Evolutionary conservation across 2,329 filamentous ascomycete genomes (phyloP), one percentile per base, ranked within the genome.

Genomic region (Fusarium sp.): DNA sequence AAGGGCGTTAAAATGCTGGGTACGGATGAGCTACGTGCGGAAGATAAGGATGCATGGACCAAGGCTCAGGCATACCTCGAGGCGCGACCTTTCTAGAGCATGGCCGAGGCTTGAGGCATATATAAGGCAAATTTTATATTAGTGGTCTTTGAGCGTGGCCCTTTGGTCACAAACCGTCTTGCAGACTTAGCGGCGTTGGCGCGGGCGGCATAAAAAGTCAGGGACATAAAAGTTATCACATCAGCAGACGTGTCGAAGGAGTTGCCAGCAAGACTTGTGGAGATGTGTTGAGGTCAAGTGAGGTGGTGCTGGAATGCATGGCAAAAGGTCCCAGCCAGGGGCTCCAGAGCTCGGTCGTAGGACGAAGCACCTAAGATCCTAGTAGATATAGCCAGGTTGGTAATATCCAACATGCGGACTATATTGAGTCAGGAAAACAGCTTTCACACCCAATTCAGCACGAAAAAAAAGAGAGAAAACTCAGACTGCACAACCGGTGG

Each of bases 1-100:
- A 84, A 83, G 26, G 90, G 89, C 45, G 81, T 92, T n/a, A 85
- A 88, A 79, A 85, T 84, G 15, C 78, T 91, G 14, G 84, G 83
- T 55, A 81, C 80, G 33, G 83, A 85, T 59, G 84, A 88, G 71
- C 75, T 91, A 22, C 76, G 83, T 9, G 78, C 82, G 30, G 79
- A 78, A 4, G 86, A 88, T 72, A 87, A 85, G 79, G 78, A 81
- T 16, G 82, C 83, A 22, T 92, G 90, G 90, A 82, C 86, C 71
- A 86, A 84, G 75, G 89, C 90, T 4, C 84, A 85, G 64, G 81
- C 83, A 31, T 91, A 89, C 77, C 82, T 91, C 24, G 80, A 85
- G 59, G 79, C 79, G 28, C 78, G 85, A 51, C 82, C 83, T 39
- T 84, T 84, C 73, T 85, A 78, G 64, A 44, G 55, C 31, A 54